These are phyloP conservation scores for Uromyces viciae-fabae DNA, from an alignment of 1,284 basidiomycete species.

Conservation along the genomic window DNA sequence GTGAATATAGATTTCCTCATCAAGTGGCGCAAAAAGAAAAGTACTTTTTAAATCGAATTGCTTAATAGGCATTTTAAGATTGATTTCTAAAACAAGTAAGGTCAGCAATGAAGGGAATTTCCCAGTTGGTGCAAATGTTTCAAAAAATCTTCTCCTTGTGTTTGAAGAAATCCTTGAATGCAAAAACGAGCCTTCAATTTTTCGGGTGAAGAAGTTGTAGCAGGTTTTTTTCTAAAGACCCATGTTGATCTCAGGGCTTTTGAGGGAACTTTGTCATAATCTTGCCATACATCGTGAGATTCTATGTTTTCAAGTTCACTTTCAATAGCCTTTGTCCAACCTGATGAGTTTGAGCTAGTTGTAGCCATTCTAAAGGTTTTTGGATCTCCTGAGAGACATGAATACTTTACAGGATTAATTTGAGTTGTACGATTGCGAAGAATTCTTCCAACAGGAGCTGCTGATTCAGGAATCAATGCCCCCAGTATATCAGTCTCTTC, in stretches of 20 bases:
- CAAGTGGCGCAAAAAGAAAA: too few species aligned
- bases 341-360: neutral
- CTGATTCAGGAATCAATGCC: neutral
- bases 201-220: slow-evolving; percentile 52
- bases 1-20: too few species aligned
- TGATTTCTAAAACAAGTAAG: too few species aligned
- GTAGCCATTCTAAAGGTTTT: neutral
- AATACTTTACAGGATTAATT: neutral
- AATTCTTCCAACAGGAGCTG: neutral
- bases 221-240: slow-evolving; percentile 56
- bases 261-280: neutral
- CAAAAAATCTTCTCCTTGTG: too few species aligned
- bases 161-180: slow-evolving; percentile 59
- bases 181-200: slow-evolving; percentile 57
- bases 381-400: neutral
- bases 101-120: too few species aligned
- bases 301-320: neutral
- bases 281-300: neutral
- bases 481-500: neutral
- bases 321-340: neutral
- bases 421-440: neutral
- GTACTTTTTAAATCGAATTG: too few species aligned
- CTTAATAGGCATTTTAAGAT: too few species aligned
- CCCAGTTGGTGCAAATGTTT: too few species aligned
- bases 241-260: slow-evolving; percentile 54